These are phyloP conservation scores for Picocystis salinarum DNA, from an alignment of 139 green algal species.

Conservation along the genomic window DNA sequence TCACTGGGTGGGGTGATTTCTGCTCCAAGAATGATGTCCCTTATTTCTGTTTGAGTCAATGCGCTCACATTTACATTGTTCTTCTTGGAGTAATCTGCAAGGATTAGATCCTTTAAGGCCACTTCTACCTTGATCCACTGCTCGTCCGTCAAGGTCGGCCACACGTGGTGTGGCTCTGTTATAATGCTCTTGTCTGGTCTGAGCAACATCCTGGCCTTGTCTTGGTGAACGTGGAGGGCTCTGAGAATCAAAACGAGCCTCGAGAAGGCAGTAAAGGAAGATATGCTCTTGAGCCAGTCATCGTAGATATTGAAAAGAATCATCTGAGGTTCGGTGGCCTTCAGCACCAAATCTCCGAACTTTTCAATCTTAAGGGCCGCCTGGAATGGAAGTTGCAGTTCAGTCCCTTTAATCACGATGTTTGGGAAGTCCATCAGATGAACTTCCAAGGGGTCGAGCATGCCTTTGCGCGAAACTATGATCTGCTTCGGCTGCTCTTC, in stretches of 20 bases:
- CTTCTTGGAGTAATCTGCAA: constrained; percentile 98
- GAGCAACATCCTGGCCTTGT: constrained; percentile 94
- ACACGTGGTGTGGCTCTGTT: constrained; percentile 96
- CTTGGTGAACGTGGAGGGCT: constrained; percentile 92
- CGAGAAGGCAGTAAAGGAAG: constrained; percentile 94
- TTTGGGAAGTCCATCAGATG: constrained; percentile 99
- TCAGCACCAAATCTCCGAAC: constrained; percentile 93
- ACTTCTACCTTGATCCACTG: constrained; percentile 94
- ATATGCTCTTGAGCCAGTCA: constrained; percentile 96
- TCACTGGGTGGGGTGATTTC: constrained; percentile 89
- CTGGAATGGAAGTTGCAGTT: constrained; percentile 99
- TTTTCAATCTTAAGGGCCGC: constrained; percentile 85
- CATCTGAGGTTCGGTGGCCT: constrained; percentile 91
- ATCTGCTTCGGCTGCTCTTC: constrained; percentile 99
- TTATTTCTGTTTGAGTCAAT: constrained; percentile 89
- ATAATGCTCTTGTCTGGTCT: constrained; percentile 83
- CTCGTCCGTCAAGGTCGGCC: constrained; percentile 90
- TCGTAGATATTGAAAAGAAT: constrained; percentile 99
- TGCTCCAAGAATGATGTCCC: constrained; percentile 97
- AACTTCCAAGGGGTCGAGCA: constrained; percentile 98
- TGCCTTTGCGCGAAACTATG: constrained; percentile 96
- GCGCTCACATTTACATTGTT: constrained; percentile 96
- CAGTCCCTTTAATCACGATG: constrained; percentile 97
- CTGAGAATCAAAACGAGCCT: constrained; percentile 89
- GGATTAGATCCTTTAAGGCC: constrained; percentile 83